phyloP scores from a whole-genome alignment of 2,329 filamentous ascomycete genomes.

The Pseudogymnoascus sp. region DNA sequence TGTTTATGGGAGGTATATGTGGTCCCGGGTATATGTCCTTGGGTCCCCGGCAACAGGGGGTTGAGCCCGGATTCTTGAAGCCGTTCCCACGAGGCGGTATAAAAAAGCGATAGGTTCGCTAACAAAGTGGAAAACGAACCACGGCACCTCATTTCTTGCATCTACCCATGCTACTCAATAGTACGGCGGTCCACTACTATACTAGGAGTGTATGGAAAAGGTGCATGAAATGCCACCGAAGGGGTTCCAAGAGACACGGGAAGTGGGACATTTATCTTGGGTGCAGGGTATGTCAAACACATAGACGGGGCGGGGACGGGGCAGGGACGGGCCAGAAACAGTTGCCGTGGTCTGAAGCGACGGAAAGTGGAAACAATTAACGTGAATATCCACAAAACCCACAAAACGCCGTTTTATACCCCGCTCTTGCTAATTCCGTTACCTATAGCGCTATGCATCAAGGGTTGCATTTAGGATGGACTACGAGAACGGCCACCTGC shows the following conservation, averaged over 20 bases:
- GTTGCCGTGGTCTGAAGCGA: background rate
- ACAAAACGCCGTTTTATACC: slow-evolving; percentile 7
- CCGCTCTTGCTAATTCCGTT: background rate
- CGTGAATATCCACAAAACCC: background rate
- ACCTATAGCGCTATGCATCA: background rate
- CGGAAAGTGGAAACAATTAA: background rate
- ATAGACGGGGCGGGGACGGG: background rate
- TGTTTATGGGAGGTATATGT: background rate
- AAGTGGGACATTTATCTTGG: background rate
- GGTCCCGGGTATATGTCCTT: slow-evolving; percentile 1
- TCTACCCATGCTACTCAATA: background rate
- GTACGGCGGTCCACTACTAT: background rate
- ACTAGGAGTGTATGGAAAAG: background rate
- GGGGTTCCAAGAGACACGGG: background rate
- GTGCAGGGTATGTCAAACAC: slow-evolving; percentile 3
- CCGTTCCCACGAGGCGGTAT: background rate
- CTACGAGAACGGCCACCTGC: slow-evolving; percentile 18
- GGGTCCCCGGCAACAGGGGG: background rate
- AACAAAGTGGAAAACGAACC: background rate
- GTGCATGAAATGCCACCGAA: background rate
- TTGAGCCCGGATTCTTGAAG: background rate
- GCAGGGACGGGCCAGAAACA: background rate
- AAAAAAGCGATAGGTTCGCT: background rate
- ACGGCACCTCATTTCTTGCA: background rate
- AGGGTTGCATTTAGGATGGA: background rate